Base-by-base conservation (phyloP, 208 protist species). In the Crithidia bombi region DNA sequence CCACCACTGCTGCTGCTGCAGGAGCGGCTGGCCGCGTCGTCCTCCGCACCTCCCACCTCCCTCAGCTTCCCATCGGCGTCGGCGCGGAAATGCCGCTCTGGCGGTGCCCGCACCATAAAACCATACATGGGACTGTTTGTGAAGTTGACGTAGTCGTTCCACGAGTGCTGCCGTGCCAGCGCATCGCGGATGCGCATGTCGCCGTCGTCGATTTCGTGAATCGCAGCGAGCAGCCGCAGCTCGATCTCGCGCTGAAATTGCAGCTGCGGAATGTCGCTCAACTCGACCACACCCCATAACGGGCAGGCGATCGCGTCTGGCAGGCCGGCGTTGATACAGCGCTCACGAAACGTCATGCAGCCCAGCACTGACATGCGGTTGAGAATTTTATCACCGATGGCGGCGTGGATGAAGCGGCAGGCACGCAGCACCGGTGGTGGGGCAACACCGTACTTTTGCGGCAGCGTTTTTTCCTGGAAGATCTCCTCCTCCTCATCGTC, bases 361-460 rank as follows among this genome's bases (percentile, higher is more conserved):
- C 58, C 49, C 33, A 73, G 66, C 6, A 87, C 38, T 9, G 65
- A 51, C 38, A 66, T 73, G 64, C 72, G 82, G 35, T 79, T 79
- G 9, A 83, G 58, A 3, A 78, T 69, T 32, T 79, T 82, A 32
- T 79, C 74, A 9, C 73, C 73, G 2, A 84, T 50, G 1, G 49
- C 46, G 33, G 57, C 63, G 44, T 80, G 70, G 21, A 75, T 75
- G 43, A 87, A 87, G 36, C 69, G 70, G 70, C 74, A 82, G 32
- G 63, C 51, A 33, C 74, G 75, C 17, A 82, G 69, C 41, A 87
- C 82, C 12, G 82, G 78, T 28, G 82, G 82, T 12, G 61, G 73
- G 1, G 64, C 0, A 3, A 50, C 65, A 47, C 33, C 38, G 50
- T 38, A 65, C 46, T 35, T 21, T 55, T 87, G 73, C 26, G 49